phyloP scores from a whole-genome alignment of 306 rosid species.

The Erythrophleum fordii region DNA sequence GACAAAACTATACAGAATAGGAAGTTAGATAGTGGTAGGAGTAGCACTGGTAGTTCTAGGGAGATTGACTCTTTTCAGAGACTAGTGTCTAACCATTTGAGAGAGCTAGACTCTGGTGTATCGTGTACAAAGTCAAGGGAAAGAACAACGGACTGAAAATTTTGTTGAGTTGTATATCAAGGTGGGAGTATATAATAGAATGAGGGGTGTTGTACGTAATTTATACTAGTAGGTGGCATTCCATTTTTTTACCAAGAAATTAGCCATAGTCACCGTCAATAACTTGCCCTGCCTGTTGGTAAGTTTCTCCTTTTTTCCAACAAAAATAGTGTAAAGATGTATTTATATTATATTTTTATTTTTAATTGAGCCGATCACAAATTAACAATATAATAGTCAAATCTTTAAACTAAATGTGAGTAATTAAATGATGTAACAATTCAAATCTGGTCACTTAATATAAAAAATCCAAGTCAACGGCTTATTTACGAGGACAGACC shows the following conservation, averaged over 20 bases:
- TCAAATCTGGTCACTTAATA: too few species aligned
- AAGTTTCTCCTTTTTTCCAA: too few species aligned
- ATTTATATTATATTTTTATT: too few species aligned
- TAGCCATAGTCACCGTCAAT: slow-evolving; percentile 6
- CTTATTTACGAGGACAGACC: too few species aligned
- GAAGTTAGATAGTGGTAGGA: slow-evolving; percentile 59
- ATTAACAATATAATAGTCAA: too few species aligned
- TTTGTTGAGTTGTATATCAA: slow-evolving; percentile 36
- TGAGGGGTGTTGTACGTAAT: slow-evolving; percentile 34
- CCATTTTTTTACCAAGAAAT: not conserved
- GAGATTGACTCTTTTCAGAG: slow-evolving; percentile 51
- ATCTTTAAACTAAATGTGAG: too few species aligned
- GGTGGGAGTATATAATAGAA: slow-evolving; percentile 48
- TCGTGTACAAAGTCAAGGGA: slow-evolving; percentile 51
- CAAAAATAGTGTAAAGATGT: too few species aligned
- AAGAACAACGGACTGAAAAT: slow-evolving; percentile 50
- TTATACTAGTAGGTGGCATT: slow-evolving; percentile 15
- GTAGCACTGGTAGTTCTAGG: slow-evolving; percentile 48
- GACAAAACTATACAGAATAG: slow-evolving; percentile 54
- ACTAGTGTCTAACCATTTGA: slow-evolving; percentile 48
- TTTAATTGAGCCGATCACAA: too few species aligned
- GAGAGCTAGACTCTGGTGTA: slow-evolving; percentile 51
- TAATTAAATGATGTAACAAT: too few species aligned
- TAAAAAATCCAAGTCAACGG: too few species aligned
- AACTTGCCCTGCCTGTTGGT: not conserved